Conservation (phyloP, 2,329 filamentous ascomycete species). For the Leptographium galeiforme region DNA sequence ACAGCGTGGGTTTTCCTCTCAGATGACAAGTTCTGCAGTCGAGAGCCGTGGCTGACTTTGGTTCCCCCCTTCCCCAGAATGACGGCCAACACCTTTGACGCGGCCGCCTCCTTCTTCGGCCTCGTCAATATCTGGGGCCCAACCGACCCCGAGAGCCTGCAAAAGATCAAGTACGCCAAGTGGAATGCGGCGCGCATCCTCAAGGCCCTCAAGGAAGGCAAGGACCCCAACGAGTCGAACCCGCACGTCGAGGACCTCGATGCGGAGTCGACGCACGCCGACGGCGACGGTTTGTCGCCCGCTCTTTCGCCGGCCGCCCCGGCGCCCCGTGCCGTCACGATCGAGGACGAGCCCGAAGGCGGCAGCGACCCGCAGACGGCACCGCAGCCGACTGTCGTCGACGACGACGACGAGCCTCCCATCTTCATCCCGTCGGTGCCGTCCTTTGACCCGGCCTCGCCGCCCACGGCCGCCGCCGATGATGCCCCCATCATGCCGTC, state of each 20-base stretch:
- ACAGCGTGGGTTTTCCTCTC: constrained; percentile 45
- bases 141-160: constrained; percentile 58
- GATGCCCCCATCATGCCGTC: background rate
- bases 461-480: background rate
- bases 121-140: constrained; percentile 73
- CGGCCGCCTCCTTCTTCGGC: constrained; percentile 84
- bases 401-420: background rate
- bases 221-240: constrained; percentile 86
- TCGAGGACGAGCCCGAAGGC: constrained; percentile 40
- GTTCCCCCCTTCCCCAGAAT: constrained; percentile 39
- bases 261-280: constrained; percentile 47
- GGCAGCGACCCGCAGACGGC: constrained; percentile 15
- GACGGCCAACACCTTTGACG: constrained; percentile 88
- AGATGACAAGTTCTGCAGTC: no score
- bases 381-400: background rate
- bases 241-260: constrained; percentile 49
- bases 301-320: background rate
- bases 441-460: background rate
- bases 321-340: constrained; percentile 26
- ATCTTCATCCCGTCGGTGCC: background rate
- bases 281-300: constrained; percentile 19
- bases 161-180: constrained; percentile 93
- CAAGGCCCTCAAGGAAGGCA: constrained; percentile 79
- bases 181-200: constrained; percentile 87
- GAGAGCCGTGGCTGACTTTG: constrained; percentile 3